These are phyloP conservation scores for Schizophyllum commune DNA, from an alignment of 1,284 basidiomycete species.

Conservation along the genomic window DNA sequence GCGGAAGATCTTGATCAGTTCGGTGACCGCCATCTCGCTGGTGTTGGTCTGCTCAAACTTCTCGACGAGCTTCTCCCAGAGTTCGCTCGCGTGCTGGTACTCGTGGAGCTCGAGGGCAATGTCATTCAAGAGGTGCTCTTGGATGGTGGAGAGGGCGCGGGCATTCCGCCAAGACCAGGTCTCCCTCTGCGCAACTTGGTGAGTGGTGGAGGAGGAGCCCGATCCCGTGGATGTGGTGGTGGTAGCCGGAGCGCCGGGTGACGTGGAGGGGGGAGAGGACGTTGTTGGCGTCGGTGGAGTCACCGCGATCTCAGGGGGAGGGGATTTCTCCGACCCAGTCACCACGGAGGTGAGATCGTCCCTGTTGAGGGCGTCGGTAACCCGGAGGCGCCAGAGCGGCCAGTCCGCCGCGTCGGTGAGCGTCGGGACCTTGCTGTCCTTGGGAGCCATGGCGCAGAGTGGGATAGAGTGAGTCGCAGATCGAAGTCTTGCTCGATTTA, in stretches of 20 bases:
- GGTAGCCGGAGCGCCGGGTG: no score
- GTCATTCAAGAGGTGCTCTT: no score
- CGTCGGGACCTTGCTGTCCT: not conserved
- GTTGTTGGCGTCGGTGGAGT: not conserved
- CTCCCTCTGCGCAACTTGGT: not conserved
- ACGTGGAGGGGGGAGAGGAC: not conserved
- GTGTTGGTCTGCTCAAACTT: no score
- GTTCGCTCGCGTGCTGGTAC: no score
- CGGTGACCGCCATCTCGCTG: no score
- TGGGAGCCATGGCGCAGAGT: not conserved
- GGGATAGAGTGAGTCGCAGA: not conserved
- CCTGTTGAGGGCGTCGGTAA: not conserved
- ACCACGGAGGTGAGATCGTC: not conserved
- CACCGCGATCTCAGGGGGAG: no score
- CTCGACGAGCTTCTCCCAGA: no score
- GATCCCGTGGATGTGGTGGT: no score
- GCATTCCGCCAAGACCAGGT: not conserved
- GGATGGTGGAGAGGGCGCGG: no score
- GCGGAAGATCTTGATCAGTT: no score
- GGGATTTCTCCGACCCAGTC: not conserved
- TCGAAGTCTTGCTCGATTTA: not conserved
- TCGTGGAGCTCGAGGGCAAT: no score
- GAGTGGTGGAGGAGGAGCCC: not conserved
- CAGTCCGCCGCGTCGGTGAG: not conserved
- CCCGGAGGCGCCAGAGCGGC: not conserved